Evolutionary conservation across 73 alveolate species (phyloP), one percentile per base, ranked within the genome.

Genomic region (Stentor coeruleus): DNA sequence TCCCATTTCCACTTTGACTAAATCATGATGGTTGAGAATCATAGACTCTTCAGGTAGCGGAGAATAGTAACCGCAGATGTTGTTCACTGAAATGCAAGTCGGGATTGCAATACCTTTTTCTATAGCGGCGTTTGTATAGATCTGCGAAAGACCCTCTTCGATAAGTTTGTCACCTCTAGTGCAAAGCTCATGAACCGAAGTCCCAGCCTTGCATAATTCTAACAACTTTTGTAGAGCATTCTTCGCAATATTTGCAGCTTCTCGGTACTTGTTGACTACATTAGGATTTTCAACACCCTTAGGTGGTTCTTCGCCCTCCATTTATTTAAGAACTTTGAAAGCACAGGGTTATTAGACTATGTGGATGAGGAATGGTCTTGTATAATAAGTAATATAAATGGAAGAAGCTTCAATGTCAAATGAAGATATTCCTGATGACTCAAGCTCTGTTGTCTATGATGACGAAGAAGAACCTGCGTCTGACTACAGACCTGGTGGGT

Each of bases 51-150:
- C 98, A 77, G 84, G 83, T 72, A 95, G 92, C 3, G 99, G 99
- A 31, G 99, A 94, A 79, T 83, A 96, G 89, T 96, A 96, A 6
- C 98, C 99, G 80, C 91, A 85, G 58, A 97, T 87, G 89, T 97
- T 90, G 93, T 97, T 97, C 39, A 96, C 99, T 35, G 99, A 94
- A 82, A 97, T 87, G 74, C 98, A 92, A 42, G 98, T 95, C 36
- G 99, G 99, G 96, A 95, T 96, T 59, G 99, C 99, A 38, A 95
- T 85, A 15, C 99, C 99, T 92, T 96, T 94, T 86, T 93, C 97
- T 3, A 94, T 84, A 89, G 95, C 93, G 91, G 80, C 92, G 85
- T 84, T 94, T 85, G 84, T 83, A 90, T 85, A 94, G 31, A 87
- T 91, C 77, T 89, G 91, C n/a, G 88, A 55, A 55, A 92, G 88